Evolutionary conservation across 345 rosid species (phyloP).

Genomic region (Gossypium ekmanianum): DNA sequence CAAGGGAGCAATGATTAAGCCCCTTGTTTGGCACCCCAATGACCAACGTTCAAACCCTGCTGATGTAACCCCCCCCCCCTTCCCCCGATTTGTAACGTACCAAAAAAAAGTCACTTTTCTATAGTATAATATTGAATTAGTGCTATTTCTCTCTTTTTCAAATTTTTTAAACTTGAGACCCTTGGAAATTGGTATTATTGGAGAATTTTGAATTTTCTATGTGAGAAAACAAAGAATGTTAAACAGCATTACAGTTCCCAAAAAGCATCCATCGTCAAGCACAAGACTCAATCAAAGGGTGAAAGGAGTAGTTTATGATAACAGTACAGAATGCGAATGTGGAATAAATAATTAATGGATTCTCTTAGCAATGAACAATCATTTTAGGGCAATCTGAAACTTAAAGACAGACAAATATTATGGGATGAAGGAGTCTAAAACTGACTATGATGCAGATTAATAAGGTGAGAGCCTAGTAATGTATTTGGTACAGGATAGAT

Average conservation of each 20-base stretch:
- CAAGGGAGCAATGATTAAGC: too few species aligned
- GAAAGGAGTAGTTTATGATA: not conserved
- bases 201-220: not conserved
- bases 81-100: too few species aligned
- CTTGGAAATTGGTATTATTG: not conserved
- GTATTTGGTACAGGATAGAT: not conserved
- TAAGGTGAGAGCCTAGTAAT: not conserved
- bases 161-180: not conserved
- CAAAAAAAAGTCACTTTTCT: not conserved
- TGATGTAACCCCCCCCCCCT: too few species aligned
- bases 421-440: not conserved
- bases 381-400: not conserved
- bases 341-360: constrained; percentile 1
- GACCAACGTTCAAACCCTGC: too few species aligned
- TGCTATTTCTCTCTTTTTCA: not conserved
- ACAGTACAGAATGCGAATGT: not conserved
- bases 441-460: not conserved
- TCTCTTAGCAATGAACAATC: not conserved
- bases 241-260: not conserved
- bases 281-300: constrained; percentile 1
- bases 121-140: not conserved
- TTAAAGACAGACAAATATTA: not conserved
- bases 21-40: too few species aligned
- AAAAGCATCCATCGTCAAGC: not conserved
- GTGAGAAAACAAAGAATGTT: not conserved